A percentile compares a stretch with the other conserved stretches of the same genome.
Conservation (phyloP, 768 basidiomycete species). For the Mycena polygramma region DNA sequence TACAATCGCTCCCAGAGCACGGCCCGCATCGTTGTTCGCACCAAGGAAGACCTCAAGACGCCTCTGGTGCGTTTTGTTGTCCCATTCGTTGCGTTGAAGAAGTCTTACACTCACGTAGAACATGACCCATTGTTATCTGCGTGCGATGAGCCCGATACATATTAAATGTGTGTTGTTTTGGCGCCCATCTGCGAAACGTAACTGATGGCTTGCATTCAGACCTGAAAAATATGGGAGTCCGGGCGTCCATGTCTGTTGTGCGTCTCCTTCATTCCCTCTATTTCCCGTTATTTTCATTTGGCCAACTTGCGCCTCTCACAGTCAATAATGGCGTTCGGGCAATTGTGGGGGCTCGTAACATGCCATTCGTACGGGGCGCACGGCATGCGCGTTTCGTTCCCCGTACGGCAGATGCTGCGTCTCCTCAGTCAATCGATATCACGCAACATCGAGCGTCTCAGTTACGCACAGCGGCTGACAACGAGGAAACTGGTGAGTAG, state of each 20-base stretch:
- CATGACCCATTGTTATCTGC: slow-evolving; percentile 87
- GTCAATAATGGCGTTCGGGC: slow-evolving; percentile 85
- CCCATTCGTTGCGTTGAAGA: neutral
- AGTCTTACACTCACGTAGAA: slow-evolving; percentile 54
- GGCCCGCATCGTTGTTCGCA: slow-evolving; percentile 77
- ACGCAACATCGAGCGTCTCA: slow-evolving; percentile 82
- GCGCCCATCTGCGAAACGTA: neutral
- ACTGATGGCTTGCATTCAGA: slow-evolving; percentile 53
- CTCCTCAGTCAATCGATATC: slow-evolving; percentile 85
- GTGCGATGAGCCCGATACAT: slow-evolving; percentile 92
- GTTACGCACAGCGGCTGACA: slow-evolving; percentile 80
- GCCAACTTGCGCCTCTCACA: slow-evolving; percentile 36
- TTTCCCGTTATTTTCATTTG: neutral
- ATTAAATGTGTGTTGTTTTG: slow-evolving; percentile 71
- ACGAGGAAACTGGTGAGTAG: slow-evolving; percentile 79
- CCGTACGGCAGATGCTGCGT: slow-evolving; percentile 85
- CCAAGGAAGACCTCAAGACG: slow-evolving; percentile 70
- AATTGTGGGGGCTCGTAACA: slow-evolving; percentile 84
- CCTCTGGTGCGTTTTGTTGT: slow-evolving; percentile 65
- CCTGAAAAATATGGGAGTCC: slow-evolving; percentile 84
- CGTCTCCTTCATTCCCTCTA: slow-evolving; percentile 43
- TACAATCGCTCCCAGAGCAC: slow-evolving; percentile 82
- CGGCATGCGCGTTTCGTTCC: slow-evolving; percentile 91
- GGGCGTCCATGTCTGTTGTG: slow-evolving; percentile 89
- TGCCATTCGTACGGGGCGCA: slow-evolving; percentile 82